phyloP scores from a whole-genome alignment of 1,139 yeast genomes.

The Sugiyamaella castrensis region DNA sequence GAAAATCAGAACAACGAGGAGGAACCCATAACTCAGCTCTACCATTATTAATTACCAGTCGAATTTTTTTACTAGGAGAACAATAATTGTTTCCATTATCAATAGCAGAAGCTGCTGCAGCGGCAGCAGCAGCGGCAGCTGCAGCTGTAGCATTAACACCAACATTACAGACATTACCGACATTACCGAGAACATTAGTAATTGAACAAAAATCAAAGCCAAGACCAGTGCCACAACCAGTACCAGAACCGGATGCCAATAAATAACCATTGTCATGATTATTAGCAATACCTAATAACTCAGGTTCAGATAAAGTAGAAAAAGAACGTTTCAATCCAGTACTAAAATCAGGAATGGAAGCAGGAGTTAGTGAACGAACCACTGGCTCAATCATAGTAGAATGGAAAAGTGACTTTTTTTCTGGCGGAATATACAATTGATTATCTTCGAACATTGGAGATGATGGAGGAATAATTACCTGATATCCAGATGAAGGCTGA shows the following conservation, averaged over 20 bases:
- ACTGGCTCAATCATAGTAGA: not conserved
- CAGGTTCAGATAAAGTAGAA: constrained; percentile 15
- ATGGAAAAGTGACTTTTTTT: too few relatives aligned
- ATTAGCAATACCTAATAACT: not conserved
- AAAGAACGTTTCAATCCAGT: constrained; percentile 11
- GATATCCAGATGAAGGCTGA: not conserved
- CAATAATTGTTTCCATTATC: too few relatives aligned
- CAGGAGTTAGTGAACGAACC: constrained; percentile 12
- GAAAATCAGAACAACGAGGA: not conserved
- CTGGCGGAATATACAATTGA: not conserved
- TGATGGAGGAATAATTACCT: constrained; percentile 3
- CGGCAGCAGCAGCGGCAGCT: not conserved
- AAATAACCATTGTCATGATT: not conserved
- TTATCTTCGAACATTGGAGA: constrained; percentile 9
- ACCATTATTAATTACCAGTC: constrained; percentile 14
- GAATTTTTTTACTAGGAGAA: constrained; percentile 3
- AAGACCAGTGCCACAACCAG: not conserved
- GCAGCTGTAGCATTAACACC: not conserved
- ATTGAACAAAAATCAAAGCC: too few relatives aligned
- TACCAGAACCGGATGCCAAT: not conserved
- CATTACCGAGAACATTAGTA: too few relatives aligned
- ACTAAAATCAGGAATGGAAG: constrained; percentile 10
- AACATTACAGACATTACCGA: too few relatives aligned
- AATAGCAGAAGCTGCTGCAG: not conserved
- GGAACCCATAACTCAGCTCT: constrained; percentile 15